Base-by-base conservation (phyloP, 2,329 filamentous ascomycete species). In the Eurotiales sp. region DNA sequence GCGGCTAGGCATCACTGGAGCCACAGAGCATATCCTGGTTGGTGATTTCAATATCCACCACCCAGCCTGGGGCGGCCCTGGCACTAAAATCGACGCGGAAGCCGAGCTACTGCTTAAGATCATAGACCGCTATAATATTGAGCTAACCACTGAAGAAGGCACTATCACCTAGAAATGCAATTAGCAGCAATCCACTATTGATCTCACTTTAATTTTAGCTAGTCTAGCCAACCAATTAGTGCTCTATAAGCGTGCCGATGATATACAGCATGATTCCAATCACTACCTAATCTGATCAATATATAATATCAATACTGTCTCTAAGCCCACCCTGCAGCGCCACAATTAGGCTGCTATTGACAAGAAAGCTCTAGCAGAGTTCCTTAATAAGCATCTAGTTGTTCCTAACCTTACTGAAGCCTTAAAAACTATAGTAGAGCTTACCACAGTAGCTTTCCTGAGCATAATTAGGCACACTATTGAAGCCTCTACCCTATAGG, bases 251-350 rank as follows among this genome's bases (percentile, higher is more conserved):
- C 34, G 55, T 10, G 56, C 57, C 6, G 48, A 51, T 6, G 51
- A 56, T 3, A 11, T 63, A 3, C 56, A 65, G 37, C 59, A 55
- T 27, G 55, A 60, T 32, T 66, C 59, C 0, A 59, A 66, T 48
- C 57, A 64, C 50, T 59, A 58, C 39, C 61, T 58, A 34, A 58
- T 64, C 25, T 25, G 51, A 10, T 51, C 51, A 15, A 39, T 43
- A 2, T 19, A 63, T 14, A 50, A 64, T 41, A 63, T 58, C 52
- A 54, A 49, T 27, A 61, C 49, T 3, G 6, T 29, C n/a, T 4
- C 42, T 4, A 29, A 40, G 5, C 2, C 34, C 0, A 12, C 25
- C 0, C 34, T 15, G 14, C 1, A 23, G 15, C 46, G 46, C 17
- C 36, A 15, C 1, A 30, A 48, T 7, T 41, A 36, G 34, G 17